Conservation (phyloP, 306 rosid species). For the Cotoneaster glaucophyllus region DNA sequence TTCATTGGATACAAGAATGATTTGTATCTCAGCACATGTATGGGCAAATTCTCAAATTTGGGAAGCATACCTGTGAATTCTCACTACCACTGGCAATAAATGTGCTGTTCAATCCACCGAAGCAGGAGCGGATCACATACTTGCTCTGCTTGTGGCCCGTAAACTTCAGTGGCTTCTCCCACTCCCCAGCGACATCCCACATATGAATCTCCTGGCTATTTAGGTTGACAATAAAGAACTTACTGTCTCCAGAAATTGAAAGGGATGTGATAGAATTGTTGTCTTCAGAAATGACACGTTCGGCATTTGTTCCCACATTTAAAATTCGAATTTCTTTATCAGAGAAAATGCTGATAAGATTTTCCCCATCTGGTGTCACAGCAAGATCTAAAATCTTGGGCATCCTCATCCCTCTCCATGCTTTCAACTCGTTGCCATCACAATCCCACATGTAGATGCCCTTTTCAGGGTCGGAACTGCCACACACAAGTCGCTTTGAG, state of each 20-base stretch:
- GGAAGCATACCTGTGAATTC: constrained; percentile 56
- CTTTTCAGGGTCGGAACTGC: constrained; percentile 74
- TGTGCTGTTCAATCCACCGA: constrained; percentile 65
- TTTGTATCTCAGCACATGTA: background rate
- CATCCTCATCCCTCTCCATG: constrained; percentile 86
- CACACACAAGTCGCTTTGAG: constrained; percentile 77
- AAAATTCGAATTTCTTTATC: constrained; percentile 72
- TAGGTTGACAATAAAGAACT: constrained; percentile 75
- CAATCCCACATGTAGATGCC: constrained; percentile 93
- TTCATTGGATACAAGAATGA: background rate
- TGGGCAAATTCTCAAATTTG: background rate
- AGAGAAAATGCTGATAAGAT: constrained; percentile 68
- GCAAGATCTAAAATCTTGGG: constrained; percentile 81
- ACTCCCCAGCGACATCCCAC: constrained; percentile 81
- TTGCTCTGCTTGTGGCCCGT: constrained; percentile 61
- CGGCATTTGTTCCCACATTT: constrained; percentile 50
- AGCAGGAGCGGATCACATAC: constrained; percentile 86
- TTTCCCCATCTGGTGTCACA: constrained; percentile 74
- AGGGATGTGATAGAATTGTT: constrained; percentile 63
- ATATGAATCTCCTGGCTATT: constrained; percentile 86
- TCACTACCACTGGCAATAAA: constrained; percentile 94
- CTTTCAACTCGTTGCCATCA: constrained; percentile 64
- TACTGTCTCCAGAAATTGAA: constrained; percentile 63
- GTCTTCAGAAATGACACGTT: constrained; percentile 62
- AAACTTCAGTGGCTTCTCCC: constrained; percentile 52